A percentile compares a stretch with the other conserved stretches of the same genome.
Conservation (phyloP, 805 yeast genomes). For the Maudiozyma serrabonitensis region DNA sequence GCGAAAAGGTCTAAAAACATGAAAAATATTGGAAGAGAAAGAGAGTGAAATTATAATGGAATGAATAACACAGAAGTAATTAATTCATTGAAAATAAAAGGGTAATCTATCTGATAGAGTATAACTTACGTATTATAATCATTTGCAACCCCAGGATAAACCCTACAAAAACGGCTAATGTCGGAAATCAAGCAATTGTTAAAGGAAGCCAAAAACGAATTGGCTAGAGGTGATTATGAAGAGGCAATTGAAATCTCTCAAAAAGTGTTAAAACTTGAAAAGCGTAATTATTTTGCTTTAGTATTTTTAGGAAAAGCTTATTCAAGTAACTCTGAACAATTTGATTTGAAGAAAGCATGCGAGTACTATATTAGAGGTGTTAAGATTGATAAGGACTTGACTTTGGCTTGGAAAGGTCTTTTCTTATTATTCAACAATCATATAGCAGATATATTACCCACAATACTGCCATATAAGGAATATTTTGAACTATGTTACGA, state of each 20-base stretch:
- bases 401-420: conserved; percentile 78
- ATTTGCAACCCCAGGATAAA: conserved; percentile 6
- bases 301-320: conserved; percentile 65
- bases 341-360: conserved; percentile 10
- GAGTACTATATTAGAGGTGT: conserved; percentile 41
- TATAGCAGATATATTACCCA: conserved; percentile 25
- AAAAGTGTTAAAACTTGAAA: conserved; percentile 48
- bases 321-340: conserved; percentile 28
- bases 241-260: conserved; percentile 48
- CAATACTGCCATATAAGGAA: conserved; percentile 32
- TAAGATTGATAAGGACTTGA: conserved; percentile 38
- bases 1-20: no score
- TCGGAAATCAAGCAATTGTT: conserved; percentile 30
- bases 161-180: conserved; percentile 12
- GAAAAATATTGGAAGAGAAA: no score
- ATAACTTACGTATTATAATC: conserved; percentile 1
- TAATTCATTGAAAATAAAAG: no score
- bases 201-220: conserved; percentile 42
- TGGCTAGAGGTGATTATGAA: conserved; percentile 50
- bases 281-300: conserved; percentile 51
- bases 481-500: conserved; percentile 38
- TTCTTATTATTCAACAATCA: conserved; percentile 33
- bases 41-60: no score
- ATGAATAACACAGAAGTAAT: no score
- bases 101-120: no score